A percentile compares a stretch with the other conserved stretches of the same genome.
These are phyloP conservation scores for Colletotrichum graminicola DNA, from an alignment of 2,329 filamentous ascomycete species.

Conservation along the genomic window DNA sequence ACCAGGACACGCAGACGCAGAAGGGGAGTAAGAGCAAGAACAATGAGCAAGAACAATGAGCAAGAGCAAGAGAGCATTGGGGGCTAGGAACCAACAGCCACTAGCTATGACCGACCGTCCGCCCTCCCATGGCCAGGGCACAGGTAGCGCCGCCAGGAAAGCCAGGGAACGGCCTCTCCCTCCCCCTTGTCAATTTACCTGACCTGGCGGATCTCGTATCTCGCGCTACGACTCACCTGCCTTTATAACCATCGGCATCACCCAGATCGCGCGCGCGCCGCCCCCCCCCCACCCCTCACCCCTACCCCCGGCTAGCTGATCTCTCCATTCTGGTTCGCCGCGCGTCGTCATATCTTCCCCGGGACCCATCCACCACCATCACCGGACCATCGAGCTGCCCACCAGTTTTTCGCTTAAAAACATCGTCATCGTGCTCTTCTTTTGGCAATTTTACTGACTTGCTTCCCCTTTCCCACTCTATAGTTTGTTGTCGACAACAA, in stretches of 20 bases:
- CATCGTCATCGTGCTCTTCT: constrained; percentile 24
- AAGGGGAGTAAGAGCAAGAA: not conserved
- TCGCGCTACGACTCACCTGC: constrained; percentile 18
- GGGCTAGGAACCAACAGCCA: constrained; percentile 33
- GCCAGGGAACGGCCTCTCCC: constrained; percentile 33
- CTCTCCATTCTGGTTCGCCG: constrained; percentile 26
- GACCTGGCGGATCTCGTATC: not conserved
- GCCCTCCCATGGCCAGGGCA: constrained; percentile 18
- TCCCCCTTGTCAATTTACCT: constrained; percentile 40
- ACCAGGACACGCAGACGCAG: not conserved
- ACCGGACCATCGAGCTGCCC: constrained; percentile 26
- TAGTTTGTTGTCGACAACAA: constrained; percentile 96
- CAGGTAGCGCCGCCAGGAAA: not conserved
- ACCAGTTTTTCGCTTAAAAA: constrained; percentile 37
- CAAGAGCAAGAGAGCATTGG: not conserved
- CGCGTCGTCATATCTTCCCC: constrained; percentile 40
- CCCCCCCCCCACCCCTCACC: not conserved
- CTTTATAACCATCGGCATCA: constrained; percentile 37
- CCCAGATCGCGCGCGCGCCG: constrained; percentile 33
- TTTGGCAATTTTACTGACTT: constrained; percentile 36
- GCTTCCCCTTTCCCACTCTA: constrained; percentile 41
- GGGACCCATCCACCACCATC: constrained; percentile 32
- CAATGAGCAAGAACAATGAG: not conserved
- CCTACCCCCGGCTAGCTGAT: constrained; percentile 10
- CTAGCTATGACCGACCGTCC: constrained; percentile 5